Base-by-base conservation (phyloP, 2,329 filamentous ascomycete genomes). In the Trichoderma sp. region DNA sequence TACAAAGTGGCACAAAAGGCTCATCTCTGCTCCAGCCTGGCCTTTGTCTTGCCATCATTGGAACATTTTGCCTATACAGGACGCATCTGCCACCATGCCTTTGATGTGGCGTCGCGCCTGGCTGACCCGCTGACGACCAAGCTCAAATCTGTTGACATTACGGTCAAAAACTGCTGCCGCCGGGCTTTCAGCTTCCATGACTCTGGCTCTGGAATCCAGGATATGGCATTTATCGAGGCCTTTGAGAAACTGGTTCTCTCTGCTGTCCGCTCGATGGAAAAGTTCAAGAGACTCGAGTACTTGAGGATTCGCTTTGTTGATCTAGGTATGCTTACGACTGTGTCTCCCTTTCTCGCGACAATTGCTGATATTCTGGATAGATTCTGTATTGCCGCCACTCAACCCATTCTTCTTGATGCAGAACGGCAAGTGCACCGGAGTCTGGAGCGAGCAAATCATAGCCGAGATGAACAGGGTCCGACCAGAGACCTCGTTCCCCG, bases 231-330 rank as follows among this genome's bases (percentile, higher is more conserved):
- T 72, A 92, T 93, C 72, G 82, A 85, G 28, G 86, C 89, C 0
- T 93, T 93, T 73, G 91, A 93, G 78, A 83, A 85, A 69, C 81
- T 93, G 13, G 89, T 93, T 3, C 72, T 91, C 3, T 84, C 87
- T 1, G 89, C 86, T 1, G 86, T 92, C 37, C 83, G 84, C 59
- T 85, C 89, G 3, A 78, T 93, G 56, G 83, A 84, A 16, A 83
- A 82, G 34, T 84, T 92, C 59, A 83, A 84, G 64, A 80, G 82
- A n/a, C 78, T 94, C 37, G 81, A 88, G 55, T 87, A 88, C 76
- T 77, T 94, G 71, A 84, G 90, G 68, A 92, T 93, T 74, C 88
- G 91, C 66, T 93, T 91, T 74, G 89, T 93, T 65, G 91, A 93
- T 77, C 82, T 93, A 6, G 84, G 88, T 89, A 82, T 73, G 82